Conservation (phyloP, 2,329 filamentous ascomycete species). For the Neoarthrinium moseri region DNA sequence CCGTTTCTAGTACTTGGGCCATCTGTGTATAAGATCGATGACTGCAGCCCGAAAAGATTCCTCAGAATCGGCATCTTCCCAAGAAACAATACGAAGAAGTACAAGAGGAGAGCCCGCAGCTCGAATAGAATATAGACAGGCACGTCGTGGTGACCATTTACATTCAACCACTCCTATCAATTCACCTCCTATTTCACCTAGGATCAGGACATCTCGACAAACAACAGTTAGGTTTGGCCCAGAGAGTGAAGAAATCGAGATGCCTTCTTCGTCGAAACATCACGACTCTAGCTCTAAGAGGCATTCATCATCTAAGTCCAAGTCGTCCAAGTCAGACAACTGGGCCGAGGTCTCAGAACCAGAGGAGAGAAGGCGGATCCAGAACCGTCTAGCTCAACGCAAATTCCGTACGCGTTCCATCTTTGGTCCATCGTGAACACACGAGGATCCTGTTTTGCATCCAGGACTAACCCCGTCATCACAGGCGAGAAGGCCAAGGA, state of each 20-base stretch:
- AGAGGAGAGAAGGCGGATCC: conserved; percentile 69
- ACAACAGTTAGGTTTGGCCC: conserved; percentile 7
- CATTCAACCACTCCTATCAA: neutral
- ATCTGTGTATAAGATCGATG: conserved; percentile 6
- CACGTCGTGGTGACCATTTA: neutral
- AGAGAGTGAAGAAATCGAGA: conserved; percentile 12
- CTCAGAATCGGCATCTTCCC: conserved; percentile 8
- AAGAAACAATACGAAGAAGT: conserved; percentile 7
- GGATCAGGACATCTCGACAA: conserved; percentile 1
- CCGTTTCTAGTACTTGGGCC: neutral
- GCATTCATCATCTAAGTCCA: conserved; percentile 33
- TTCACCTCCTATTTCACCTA: conserved; percentile 15
- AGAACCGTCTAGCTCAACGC: conserved; percentile 73
- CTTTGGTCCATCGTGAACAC: neutral
- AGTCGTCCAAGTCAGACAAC: conserved; percentile 51
- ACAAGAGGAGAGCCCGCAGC: neutral
- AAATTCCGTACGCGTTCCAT: conserved; percentile 63
- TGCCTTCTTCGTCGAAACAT: conserved; percentile 34
- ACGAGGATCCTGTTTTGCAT: neutral
- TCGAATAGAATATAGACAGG: neutral
- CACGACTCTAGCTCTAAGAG: conserved; percentile 26
- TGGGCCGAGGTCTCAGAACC: conserved; percentile 71
- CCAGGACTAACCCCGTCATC: conserved; percentile 9
- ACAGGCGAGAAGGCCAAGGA: conserved; percentile 69
- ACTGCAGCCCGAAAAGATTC: neutral